These are phyloP conservation scores for Zea mays DNA, from an alignment of 176 grass and related monocot species.

Conservation along the genomic window DNA sequence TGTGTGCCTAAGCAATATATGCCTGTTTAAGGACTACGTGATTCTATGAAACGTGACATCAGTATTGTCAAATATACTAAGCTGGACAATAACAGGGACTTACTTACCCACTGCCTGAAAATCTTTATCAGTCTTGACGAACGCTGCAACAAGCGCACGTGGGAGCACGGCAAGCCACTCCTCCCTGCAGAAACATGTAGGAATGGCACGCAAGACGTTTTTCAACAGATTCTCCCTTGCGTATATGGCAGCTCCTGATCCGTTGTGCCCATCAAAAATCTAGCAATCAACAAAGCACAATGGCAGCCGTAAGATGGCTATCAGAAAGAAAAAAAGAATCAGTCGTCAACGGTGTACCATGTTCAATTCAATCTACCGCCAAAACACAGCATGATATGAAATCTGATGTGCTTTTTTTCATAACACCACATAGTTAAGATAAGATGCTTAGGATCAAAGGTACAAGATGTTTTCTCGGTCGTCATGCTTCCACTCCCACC, in stretches of 20 bases:
- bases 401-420: slow-evolving; percentile 1
- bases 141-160: slow-evolving; percentile 77
- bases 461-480: background rate
- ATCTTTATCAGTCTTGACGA: slow-evolving; percentile 99
- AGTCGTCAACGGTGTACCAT: slow-evolving; percentile 11
- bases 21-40: background rate
- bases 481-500: background rate
- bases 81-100: slow-evolving; percentile 8
- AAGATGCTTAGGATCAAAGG: background rate
- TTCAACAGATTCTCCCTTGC: slow-evolving; percentile 74
- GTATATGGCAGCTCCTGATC: slow-evolving; percentile 87
- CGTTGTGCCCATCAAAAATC: slow-evolving; percentile 96
- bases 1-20: background rate
- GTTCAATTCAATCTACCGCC: slow-evolving; percentile 37
- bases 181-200: slow-evolving; percentile 66
- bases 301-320: slow-evolving; percentile 51
- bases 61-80: slow-evolving; percentile 4
- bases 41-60: background rate
- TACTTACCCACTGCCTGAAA: slow-evolving; percentile 56
- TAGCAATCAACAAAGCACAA: slow-evolving; percentile 27
- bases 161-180: slow-evolving; percentile 95
- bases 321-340: background rate
- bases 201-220: slow-evolving; percentile 79
- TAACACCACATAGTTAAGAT: background rate
- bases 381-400: slow-evolving; percentile 10